These are phyloP conservation scores for Venturia asperata DNA, from an alignment of 2,329 filamentous ascomycete genomes.

Conservation along the genomic window DNA sequence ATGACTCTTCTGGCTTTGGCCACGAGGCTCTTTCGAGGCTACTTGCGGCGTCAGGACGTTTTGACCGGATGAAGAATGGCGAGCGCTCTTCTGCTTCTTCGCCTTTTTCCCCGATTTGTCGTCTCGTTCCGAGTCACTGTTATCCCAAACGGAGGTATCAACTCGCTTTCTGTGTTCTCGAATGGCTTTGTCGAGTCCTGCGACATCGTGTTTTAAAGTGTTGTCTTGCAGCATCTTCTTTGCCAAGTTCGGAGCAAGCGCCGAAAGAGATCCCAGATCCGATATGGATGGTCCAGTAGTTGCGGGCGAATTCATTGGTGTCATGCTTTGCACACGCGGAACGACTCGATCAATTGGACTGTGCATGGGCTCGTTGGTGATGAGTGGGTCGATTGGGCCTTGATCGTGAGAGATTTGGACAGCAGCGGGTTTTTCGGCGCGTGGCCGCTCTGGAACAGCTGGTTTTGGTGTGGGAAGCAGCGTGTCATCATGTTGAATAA, in stretches of 20 bases:
- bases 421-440: background rate
- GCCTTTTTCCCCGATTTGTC: background rate
- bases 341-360: slow-evolving; percentile 15
- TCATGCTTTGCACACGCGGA: background rate
- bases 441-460: background rate
- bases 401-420: background rate
- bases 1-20: slow-evolving; percentile 6
- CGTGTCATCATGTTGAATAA: slow-evolving; percentile 11
- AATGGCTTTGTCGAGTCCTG: slow-evolving; percentile 1
- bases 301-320: background rate
- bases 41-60: background rate
- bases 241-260: slow-evolving; percentile 38
- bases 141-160: slow-evolving; percentile 23
- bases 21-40: background rate
- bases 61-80: slow-evolving; percentile 12
- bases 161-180: slow-evolving; percentile 26
- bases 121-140: slow-evolving; percentile 16
- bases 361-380: slow-evolving; percentile 13
- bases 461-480: slow-evolving; percentile 23
- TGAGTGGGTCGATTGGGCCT: slow-evolving; percentile 23
- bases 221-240: slow-evolving; percentile 25
- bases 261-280: slow-evolving; percentile 27
- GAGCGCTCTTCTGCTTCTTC: slow-evolving; percentile 17
- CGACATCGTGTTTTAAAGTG: background rate
- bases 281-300: background rate